Evolutionary conservation across 495 filamentous ascomycete species (phyloP).

Genomic region (Physcia stellaris): DNA sequence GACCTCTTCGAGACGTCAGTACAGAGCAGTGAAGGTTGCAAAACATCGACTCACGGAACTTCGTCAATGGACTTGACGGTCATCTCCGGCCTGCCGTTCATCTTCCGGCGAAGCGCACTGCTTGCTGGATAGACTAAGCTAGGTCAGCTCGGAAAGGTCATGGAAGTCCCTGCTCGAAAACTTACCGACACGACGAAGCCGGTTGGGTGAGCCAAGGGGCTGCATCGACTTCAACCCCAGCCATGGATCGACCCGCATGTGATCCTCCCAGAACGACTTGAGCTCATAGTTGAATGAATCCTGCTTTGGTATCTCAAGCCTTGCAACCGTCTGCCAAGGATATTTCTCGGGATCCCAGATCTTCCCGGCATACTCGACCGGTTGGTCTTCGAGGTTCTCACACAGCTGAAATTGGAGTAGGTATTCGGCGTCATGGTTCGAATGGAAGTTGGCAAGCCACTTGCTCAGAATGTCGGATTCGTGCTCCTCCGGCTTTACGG

Average conservation of each 20-base stretch:
- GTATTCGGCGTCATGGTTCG: constrained; percentile 30
- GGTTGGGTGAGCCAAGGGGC: constrained; percentile 29
- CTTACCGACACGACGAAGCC: constrained; percentile 27
- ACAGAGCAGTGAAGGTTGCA: background rate
- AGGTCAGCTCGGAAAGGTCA: background rate
- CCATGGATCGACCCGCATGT: constrained; percentile 32
- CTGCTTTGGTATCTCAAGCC: constrained; percentile 28
- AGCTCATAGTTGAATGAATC: constrained; percentile 29
- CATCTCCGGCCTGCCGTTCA: constrained; percentile 22
- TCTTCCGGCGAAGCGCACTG: constrained; percentile 19
- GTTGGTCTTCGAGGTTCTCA: constrained; percentile 33
- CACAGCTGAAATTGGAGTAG: constrained; percentile 31
- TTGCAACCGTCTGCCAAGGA: constrained; percentile 33
- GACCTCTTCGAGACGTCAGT: too few relatives aligned
- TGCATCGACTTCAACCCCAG: constrained; percentile 30
- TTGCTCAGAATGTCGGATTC: constrained; percentile 27
- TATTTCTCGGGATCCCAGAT: constrained; percentile 35
- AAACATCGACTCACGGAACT: constrained; percentile 12
- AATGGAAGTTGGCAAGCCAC: constrained; percentile 29
- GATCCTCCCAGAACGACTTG: constrained; percentile 33
- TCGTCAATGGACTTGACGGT: constrained; percentile 19
- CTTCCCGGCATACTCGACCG: constrained; percentile 34
- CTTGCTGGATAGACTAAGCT: constrained; percentile 21
- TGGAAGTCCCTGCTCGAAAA: background rate
- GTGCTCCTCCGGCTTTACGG: constrained; percentile 22